Evolutionary conservation across 208 protist species (phyloP), one percentile per base, ranked within the genome.

Genomic region (Wallacemonas sp.): DNA sequence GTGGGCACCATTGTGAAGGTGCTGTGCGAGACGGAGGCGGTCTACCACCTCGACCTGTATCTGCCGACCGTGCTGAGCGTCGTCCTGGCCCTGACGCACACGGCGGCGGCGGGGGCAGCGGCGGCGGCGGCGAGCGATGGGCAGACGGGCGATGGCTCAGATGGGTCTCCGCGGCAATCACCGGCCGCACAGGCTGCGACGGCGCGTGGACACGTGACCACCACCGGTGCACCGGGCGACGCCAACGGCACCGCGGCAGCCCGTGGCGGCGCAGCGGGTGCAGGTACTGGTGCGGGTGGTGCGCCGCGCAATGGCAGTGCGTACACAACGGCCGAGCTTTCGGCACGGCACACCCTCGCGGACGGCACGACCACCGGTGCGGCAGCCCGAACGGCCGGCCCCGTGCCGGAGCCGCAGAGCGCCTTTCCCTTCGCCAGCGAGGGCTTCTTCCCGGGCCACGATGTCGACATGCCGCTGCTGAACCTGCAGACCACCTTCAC

Each of bases 61-160:
- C 41, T 91, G 65, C 87, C 84, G 1, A 74, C 79, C 8, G 67
- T 93, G 16, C 65, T 93, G 36, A 83, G 72, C 33, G 73, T 91
- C 18, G 79, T 88, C 33, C 71, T 82, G 4, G 66, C 70, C 66
- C 61, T 85, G 31, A 54, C 74, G 2, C 3, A 39, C 50, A n/a
- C 29, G 42, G 3, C 16, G 20, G 22, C 18, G 4, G 70, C 72
- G 61, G 54, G 42, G 46, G 20, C 25, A 28, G 65, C 70, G n/a
- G 57, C 70, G 3, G 55, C 41, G 8, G 45, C 50, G 22, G 48
- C 70, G 57, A 55, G 52, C 50, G 22, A 59, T 76, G 57, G 63
- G 52, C 12, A 38, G 39, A 31, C 39, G 39, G 33, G 10, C 52
- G 23, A 57, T 5, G 49, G n/a, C 5, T 33, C 49, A 11, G 20